These are phyloP conservation scores for Nannizzia gypsea DNA, from an alignment of 2,329 filamentous ascomycete genomes.

Conservation along the genomic window DNA sequence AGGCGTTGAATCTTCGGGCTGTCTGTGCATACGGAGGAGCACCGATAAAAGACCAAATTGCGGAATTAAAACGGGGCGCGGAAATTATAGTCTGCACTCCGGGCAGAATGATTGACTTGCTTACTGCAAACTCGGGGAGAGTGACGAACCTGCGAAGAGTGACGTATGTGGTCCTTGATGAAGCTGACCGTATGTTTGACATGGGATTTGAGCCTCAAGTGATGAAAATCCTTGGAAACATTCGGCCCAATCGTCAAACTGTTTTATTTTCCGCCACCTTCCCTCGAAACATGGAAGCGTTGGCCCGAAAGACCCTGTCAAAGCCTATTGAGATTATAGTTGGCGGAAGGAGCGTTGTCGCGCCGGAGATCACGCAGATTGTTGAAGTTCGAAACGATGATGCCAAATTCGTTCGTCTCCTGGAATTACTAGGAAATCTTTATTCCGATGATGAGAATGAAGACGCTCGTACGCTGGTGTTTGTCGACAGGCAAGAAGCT, in stretches of 20 bases:
- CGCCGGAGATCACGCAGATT: conserved; percentile 70
- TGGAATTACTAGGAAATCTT: conserved; percentile 77
- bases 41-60: conserved; percentile 95
- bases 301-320: conserved; percentile 77
- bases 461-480: conserved; percentile 78
- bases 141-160: conserved; percentile 84
- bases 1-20: conserved; percentile 68
- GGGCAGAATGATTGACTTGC: conserved; percentile 86
- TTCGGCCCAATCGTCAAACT: conserved; percentile 84
- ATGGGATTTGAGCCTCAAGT: conserved; percentile 99
- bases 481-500: conserved; percentile 85
- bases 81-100: conserved; percentile 94
- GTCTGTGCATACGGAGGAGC: conserved; percentile 92
- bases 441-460: conserved; percentile 65
- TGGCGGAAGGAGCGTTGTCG: conserved; percentile 63
- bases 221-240: conserved; percentile 87
- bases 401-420: conserved; percentile 69
- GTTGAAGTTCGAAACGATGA: conserved; percentile 77
- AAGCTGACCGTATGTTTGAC: conserved; percentile 98
- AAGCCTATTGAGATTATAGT: conserved; percentile 86
- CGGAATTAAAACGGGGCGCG: conserved; percentile 85
- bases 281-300: conserved; percentile 78
- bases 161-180: conserved; percentile 89
- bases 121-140: conserved; percentile 85
- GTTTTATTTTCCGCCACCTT: conserved; percentile 96